Evolutionary conservation across 108 stramenopile genomes (phyloP), one percentile per base, ranked within the genome.

Genomic region (Cyclotella cryptica): DNA sequence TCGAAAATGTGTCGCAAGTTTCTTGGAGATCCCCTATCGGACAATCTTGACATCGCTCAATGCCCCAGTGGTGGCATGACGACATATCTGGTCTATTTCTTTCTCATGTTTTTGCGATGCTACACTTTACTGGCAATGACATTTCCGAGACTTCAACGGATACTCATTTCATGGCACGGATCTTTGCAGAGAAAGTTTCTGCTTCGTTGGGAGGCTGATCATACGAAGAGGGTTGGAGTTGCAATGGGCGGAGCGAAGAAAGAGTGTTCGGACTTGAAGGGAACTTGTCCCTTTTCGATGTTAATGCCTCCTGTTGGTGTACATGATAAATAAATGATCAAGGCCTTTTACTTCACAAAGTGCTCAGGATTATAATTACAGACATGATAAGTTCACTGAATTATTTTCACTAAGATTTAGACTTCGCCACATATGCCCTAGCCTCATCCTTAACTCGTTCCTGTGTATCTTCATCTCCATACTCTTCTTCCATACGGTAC

Each of bases 391-490:
- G n/a, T n/a, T n/a, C n/a, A n/a, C n/a, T n/a, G n/a, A n/a, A n/a
- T n/a, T n/a, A n/a, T n/a, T n/a, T n/a, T n/a, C n/a, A n/a, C n/a
- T n/a, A 61, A 61, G 60, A n/a, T 61, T 39, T 30, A 30, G 30
- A 30, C 35, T n/a, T 61, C 18, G 60, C 30, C 15, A 98, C 98
- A 72, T 92, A 98, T 22, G 85, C 87, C 67, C 90, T 81, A 3
- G 98, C 98, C 68, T 93, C 89, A n/a, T 85, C 88, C 86, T 97
- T 97, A 51, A 98, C 98, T n/a, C 73, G 72, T 57, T 97, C 90
- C 59, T 82, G 86, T 10, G 72, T 85, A 3, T 86, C 87, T 47
- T 85, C 91, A 45, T 90, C 84, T 0, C 98, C 98, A 71, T 96
- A 89, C 26, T 88, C 85, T 66, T 97, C 91, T 84, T 98, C 98